Percentiles rank a stretch among this genome's conserved stretches.
Conservation (phyloP, 2,329 filamentous ascomycete species). For the Nothomitra cinnamomea region DNA sequence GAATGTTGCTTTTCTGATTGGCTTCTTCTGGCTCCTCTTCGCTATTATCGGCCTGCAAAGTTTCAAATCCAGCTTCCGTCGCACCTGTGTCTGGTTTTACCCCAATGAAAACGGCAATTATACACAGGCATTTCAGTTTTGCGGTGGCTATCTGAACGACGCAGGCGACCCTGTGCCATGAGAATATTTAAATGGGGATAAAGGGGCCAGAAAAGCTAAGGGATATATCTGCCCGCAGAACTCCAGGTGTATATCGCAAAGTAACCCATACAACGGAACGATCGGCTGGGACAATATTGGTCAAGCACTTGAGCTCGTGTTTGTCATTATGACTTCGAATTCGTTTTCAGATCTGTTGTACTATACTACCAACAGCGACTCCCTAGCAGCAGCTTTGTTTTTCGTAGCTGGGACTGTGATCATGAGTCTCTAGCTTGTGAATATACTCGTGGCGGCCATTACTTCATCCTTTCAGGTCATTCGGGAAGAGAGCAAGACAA, state of each 20-base stretch:
- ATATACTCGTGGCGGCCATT: conserved; percentile 87
- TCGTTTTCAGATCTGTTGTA: conserved; percentile 95
- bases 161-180: conserved; percentile 50
- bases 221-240: conserved; percentile 76
- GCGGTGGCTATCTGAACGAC: conserved; percentile 61
- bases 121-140: conserved; percentile 48
- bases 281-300: conserved; percentile 91
- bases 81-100: conserved; percentile 34
- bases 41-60: conserved; percentile 93
- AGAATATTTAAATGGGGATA: conserved; percentile 38
- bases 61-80: conserved; percentile 43
- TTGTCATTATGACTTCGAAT: conserved; percentile 96
- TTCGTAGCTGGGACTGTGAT: conserved; percentile 47
- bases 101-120: conserved; percentile 32
- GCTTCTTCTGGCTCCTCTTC: conserved; percentile 96
- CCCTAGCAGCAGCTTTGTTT: conserved; percentile 64
- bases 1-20: conserved; percentile 83
- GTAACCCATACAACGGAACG: conserved; percentile 68
- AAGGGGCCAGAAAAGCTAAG: conserved; percentile 44
- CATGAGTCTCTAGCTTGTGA: conserved; percentile 91
- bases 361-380: conserved; percentile 81
- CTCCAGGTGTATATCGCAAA: conserved; percentile 65
- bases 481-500: conserved; percentile 83
- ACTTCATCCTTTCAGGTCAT: conserved; percentile 98
- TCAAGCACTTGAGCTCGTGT: conserved; percentile 83